phyloP scores from a whole-genome alignment of 2,329 filamentous ascomycete species.

The Alternaria tenuissima region DNA sequence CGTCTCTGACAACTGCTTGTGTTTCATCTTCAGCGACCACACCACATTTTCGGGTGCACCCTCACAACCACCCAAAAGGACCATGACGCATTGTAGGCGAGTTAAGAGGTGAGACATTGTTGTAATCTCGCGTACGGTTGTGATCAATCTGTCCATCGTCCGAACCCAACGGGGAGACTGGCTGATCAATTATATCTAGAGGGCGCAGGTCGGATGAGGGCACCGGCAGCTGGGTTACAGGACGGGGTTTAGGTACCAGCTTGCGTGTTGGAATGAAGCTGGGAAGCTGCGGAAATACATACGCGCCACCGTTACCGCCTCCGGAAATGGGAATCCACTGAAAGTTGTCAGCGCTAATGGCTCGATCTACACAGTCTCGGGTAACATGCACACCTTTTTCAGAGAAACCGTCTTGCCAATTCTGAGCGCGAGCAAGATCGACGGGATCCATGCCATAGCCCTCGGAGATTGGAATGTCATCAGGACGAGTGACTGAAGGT shows the following conservation, averaged over 20 bases:
- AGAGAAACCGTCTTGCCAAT: neutral
- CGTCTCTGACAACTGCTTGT: neutral
- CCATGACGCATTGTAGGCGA: neutral
- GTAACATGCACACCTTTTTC: neutral
- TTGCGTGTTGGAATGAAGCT: neutral
- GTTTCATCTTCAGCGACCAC: slow-evolving; percentile 1
- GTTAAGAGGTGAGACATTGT: neutral
- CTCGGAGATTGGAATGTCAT: neutral
- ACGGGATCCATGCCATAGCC: neutral
- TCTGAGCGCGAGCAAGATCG: neutral
- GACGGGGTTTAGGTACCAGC: neutral
- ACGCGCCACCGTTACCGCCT: too few relatives aligned
- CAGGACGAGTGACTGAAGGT: neutral
- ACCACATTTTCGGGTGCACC: neutral
- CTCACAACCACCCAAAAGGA: neutral
- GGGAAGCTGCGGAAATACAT: neutral
- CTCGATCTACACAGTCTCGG: neutral
- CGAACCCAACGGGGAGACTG: neutral
- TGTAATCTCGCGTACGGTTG: neutral
- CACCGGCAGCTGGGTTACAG: neutral
- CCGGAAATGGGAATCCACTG: neutral
- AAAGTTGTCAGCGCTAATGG: neutral
- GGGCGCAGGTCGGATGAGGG: neutral
- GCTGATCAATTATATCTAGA: neutral
- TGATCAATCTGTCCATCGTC: neutral